Evolutionary conservation across 2,329 filamentous ascomycete species (phyloP).

Genomic region (Penicillium olsonii): DNA sequence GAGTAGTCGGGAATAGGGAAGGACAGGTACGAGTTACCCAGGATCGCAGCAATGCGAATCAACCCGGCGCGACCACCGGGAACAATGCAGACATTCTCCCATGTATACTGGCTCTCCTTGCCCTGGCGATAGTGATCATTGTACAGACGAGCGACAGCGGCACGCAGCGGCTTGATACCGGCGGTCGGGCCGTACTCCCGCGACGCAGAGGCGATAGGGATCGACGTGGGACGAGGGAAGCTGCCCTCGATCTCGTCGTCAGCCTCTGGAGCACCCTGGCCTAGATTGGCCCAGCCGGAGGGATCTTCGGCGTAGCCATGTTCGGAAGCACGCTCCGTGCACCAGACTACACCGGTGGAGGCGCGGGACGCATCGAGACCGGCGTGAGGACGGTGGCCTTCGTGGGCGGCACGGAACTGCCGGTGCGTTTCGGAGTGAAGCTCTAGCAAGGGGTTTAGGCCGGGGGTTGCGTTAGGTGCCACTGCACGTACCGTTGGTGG

Average conservation of each 20-base stretch:
- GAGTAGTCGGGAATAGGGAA: conserved; percentile 97
- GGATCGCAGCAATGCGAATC: conserved; percentile 90
- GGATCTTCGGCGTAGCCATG: conserved; percentile 85
- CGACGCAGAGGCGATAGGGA: conserved; percentile 75
- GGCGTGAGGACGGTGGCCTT: conserved; percentile 86
- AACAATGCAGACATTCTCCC: conserved; percentile 97
- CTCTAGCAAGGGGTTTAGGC: conserved; percentile 55
- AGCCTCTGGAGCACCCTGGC: conserved; percentile 90
- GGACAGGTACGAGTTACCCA: conserved; percentile 87
- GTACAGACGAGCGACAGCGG: conserved; percentile 88
- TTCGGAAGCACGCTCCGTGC: conserved; percentile 70
- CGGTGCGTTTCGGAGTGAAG: conserved; percentile 79
- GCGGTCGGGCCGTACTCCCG: conserved; percentile 93
- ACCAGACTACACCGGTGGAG: conserved; percentile 92
- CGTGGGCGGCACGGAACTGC: conserved; percentile 86
- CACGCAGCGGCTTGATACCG: conserved; percentile 85
- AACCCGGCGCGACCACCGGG: conserved; percentile 89
- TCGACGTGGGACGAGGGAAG: conserved; percentile 76
- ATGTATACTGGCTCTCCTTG: conserved; percentile 87
- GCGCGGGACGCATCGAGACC: conserved; percentile 85
- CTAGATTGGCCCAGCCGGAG: conserved; percentile 84
- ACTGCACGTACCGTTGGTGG: conserved; percentile 44
- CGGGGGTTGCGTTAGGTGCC: neutral
- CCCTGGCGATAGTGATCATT: conserved; percentile 88
- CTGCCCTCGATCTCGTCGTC: conserved; percentile 90